Evolutionary conservation across 2,329 filamentous ascomycete genomes (phyloP), one percentile per base, ranked within the genome.

Genomic region (Metarhizium brunneum): DNA sequence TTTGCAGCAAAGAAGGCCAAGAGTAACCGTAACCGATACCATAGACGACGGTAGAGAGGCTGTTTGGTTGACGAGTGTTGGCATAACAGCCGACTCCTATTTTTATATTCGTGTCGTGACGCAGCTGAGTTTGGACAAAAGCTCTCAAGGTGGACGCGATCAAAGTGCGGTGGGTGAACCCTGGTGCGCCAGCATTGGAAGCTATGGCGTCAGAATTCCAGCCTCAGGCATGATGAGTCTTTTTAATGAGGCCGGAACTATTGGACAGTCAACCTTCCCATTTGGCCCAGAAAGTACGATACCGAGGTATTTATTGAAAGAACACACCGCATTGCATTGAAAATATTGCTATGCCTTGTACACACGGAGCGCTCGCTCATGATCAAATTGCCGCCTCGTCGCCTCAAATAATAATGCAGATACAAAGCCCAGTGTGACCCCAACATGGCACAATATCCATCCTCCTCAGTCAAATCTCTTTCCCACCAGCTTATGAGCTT

Each of bases 121-220:
- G 38, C 38, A 16, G 38, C 5, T 40, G 38, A 40, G 13, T 11
- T 40, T 40, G 38, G 32, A 40, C 38, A 5, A 45, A 18, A 20
- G 42, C 42, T 25, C 7, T 45, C n/a, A 48, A 29, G 20, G 20
- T 48, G 18, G 1, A 29, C 36, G 29, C 30, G 48, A 50, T 10
- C 7, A 7, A 4, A 40, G n/a, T 11, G 32, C 29, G 20, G 35
- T 35, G 32, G 10, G 10, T 35, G 32, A 35, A 35, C 32, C 32
- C 32, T 35, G 49, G 16, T 52, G 52, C 52, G 53, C 56, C 49
- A 53, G 56, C 47, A 55, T 36, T 8, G 30, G 36, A 36, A 50
- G 32, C 55, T 47, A 57, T 58, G 38, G 57, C 57, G 57, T 55
- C 57, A 55, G 40, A 50, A 14, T 52, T 55, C 20, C 29, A 47